Percentiles rank a stretch among this genome's conserved stretches.
phyloP scores from a whole-genome alignment of 2,329 filamentous ascomycete species.

The Onygenales sp. region DNA sequence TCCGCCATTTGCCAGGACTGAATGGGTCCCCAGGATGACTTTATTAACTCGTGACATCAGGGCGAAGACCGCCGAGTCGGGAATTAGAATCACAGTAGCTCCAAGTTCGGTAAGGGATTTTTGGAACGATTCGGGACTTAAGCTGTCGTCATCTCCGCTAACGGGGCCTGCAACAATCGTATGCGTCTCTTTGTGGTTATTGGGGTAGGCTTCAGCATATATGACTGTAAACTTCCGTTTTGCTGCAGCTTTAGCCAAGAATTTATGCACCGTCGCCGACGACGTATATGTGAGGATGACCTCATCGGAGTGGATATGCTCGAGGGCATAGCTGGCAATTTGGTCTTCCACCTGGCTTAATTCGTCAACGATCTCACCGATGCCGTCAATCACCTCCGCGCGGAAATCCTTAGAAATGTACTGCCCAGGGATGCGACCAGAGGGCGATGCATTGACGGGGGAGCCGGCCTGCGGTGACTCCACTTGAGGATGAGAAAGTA shows the following conservation, averaged over 20 bases:
- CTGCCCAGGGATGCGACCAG: conserved; percentile 22
- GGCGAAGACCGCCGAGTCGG: conserved; percentile 77
- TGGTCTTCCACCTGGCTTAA: conserved; percentile 87
- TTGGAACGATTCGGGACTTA: conserved; percentile 48
- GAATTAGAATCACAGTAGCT: conserved; percentile 72
- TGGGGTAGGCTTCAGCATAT: conserved; percentile 64
- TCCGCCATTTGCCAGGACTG: conserved; percentile 79
- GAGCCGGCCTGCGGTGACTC: conserved; percentile 33
- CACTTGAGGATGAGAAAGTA: conserved; percentile 60
- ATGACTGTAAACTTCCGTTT: conserved; percentile 91
- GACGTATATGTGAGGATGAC: conserved; percentile 84
- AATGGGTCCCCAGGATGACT: conserved; percentile 80
- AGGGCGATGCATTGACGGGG: conserved; percentile 26
- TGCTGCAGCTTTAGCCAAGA: conserved; percentile 74
- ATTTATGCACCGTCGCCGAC: conserved; percentile 77
- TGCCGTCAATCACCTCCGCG: conserved; percentile 85
- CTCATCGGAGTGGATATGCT: conserved; percentile 89
- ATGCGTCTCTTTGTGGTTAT: conserved; percentile 57
- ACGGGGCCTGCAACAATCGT: conserved; percentile 49
- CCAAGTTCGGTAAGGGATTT: conserved; percentile 71
- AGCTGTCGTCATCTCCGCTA: conserved; percentile 38
- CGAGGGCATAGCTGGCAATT: conserved; percentile 77
- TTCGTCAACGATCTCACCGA: conserved; percentile 93
- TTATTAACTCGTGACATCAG: conserved; percentile 95
- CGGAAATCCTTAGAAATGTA: conserved; percentile 57